Percentiles rank a stretch among this genome's conserved stretches.
Conservation (phyloP, 768 basidiomycete genomes). For the Suillus paluster region DNA sequence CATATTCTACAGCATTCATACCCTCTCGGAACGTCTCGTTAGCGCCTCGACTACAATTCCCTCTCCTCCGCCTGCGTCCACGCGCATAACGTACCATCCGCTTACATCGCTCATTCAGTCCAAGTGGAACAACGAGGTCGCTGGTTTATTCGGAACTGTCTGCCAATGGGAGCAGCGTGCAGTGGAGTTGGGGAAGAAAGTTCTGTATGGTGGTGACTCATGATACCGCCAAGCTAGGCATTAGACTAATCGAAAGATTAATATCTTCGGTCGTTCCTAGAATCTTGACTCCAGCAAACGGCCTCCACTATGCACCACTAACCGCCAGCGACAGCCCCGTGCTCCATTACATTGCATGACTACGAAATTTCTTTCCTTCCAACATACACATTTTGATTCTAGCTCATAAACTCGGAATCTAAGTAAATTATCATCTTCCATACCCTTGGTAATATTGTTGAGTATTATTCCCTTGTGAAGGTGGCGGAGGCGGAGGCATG, state of each 20-base stretch:
- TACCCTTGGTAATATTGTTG: slow-evolving; percentile 37
- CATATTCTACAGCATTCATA: slow-evolving; percentile 46
- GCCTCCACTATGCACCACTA: neutral
- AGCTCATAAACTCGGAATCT: neutral
- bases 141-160: slow-evolving; percentile 46
- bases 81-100: slow-evolving; percentile 51
- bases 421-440: slow-evolving; percentile 22
- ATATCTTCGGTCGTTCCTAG: neutral
- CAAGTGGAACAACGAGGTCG: slow-evolving; percentile 64
- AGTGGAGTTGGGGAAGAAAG: slow-evolving; percentile 49
- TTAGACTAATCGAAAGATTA: neutral
- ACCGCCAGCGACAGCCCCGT: neutral
- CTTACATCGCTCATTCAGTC: slow-evolving; percentile 54
- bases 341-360: neutral
- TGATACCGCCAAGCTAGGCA: neutral
- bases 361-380: neutral
- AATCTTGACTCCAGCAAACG: neutral
- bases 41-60: slow-evolving; percentile 51
- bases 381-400: neutral
- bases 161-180: slow-evolving; percentile 50
- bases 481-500: slow-evolving; percentile 34
- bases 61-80: slow-evolving; percentile 59
- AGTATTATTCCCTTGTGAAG: slow-evolving; percentile 32
- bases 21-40: slow-evolving; percentile 53
- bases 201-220: slow-evolving; percentile 45